Base-by-base conservation (phyloP, 768 basidiomycete genomes). In the Russula lepida region DNA sequence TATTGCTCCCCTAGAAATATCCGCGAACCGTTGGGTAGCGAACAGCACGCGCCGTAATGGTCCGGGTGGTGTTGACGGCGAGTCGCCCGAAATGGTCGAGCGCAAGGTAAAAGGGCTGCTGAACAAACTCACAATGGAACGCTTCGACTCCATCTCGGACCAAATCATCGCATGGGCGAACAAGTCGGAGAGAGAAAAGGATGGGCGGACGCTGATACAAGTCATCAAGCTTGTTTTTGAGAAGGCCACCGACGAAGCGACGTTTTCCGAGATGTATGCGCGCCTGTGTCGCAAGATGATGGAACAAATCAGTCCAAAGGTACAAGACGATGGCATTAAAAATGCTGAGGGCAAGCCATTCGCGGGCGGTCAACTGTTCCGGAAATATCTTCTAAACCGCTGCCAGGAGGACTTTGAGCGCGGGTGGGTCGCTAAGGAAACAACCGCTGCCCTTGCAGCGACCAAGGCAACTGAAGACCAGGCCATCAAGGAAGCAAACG, bases 361-460 rank as follows among this genome's bases (percentile, higher is more conserved):
- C 61, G 80, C 89, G 47, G 95, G 95, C 67, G 95, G 95, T 52
- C 85, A 90, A 61, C 82, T 98, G 46, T 99, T 98, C 88, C 81
- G 95, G 64, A 95, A 95, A 76, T 98, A 98, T 75, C 82, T 98
- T 23, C 81, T 98, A 57, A 95, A 95, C 71, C 84, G 95, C 47
- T 98, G 95, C 75, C 95, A 97, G 71, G 92, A 97, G 70, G 95
- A 98, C 75, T 98, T 98, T 73, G 95, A 98, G 77, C 84, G 86
- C 63, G 94, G 94, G 6, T 98, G 95, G 95, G 81, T 88, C 41
- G 84, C 85, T 25, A 91, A 94, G 73, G 92, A 95, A 70, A 78
- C 87, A 8, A 84, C 94, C 0, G 88, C 90, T 21, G 87, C 85
- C 3, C 93, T 93, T 17, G 95, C 94, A 21, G 88, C 85, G 7